Base-by-base conservation (phyloP, 2,329 filamentous ascomycete genomes). In the Neofusicoccum sp. region DNA sequence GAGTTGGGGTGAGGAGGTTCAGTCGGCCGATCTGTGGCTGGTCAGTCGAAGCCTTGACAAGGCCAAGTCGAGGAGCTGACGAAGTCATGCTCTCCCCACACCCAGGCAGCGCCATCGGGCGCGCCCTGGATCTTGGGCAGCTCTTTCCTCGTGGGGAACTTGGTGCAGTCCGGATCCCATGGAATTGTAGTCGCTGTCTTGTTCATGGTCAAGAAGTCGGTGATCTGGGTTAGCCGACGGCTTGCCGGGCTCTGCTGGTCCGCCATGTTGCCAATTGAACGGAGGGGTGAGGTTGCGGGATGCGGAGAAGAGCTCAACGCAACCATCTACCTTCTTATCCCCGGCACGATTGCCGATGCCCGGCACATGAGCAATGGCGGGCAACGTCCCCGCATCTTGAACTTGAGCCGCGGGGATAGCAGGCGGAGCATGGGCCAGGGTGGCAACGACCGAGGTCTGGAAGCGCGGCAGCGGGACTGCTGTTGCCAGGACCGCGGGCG, bases 1-100 rank as follows among this genome's bases (percentile, higher is more conserved):
- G 76, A 3, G 75, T 70, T 0, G 83, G 82, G 0, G 83, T 86
- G 14, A 85, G 73, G 7, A 86, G 78, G 61, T 86, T 86, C 44
- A 86, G 67, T 45, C 83, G 76, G 11, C 80, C 80, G 56, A 80
- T 71, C 76, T 73, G 71, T 33, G 2, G 8, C 16, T n/a, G 7
- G 58, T 44, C 9, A 54, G 48, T 45, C 30, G 16, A 33, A n/a
- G 6, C 9, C 4, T 20, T 14, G 44, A 24, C 5, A 14, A 28
- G 24, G 9, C n/a, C 9, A 8, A 26, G 24, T 14, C 3, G 2
- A 11, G 41, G 7, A 12, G 11, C 66, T n/a, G 64, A 83, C 78
- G 64, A 78, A 73, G 65, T 85, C 83, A 67, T 84, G 75, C 41
- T 81, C 75, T 11, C 84, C 84, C 84, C 84, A 86, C 28, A 85